phyloP scores from a whole-genome alignment of 129 eudicot species.

The Ambrosia trifida region DNA sequence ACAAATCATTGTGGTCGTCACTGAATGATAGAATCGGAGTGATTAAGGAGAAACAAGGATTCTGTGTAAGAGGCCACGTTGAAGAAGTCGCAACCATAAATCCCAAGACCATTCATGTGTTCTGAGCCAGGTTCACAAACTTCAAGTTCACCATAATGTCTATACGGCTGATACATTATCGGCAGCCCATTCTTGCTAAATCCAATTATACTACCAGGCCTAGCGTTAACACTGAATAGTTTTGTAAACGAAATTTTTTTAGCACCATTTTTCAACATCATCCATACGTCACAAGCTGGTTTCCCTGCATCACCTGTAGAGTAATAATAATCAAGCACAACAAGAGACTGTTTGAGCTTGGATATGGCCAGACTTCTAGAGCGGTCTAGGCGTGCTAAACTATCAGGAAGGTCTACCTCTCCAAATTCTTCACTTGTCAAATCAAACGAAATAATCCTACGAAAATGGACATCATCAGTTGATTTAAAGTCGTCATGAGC shows the following conservation, averaged over 20 bases:
- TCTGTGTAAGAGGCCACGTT: not conserved
- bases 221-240: not conserved
- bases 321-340: not conserved
- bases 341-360: not conserved
- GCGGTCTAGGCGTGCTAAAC: not conserved
- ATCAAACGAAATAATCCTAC: not conserved
- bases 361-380: not conserved
- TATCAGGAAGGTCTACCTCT: not conserved
- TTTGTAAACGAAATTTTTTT: not conserved
- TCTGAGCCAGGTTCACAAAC: not conserved
- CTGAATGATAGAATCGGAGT: not conserved
- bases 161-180: not conserved
- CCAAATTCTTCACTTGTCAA: constrained; percentile 7
- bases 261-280: not conserved
- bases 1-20: no score
- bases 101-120: not conserved
- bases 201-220: not conserved
- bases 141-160: not conserved
- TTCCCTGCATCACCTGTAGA: no score
- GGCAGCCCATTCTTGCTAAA: not conserved
- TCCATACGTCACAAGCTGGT: not conserved
- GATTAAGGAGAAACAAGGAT: not conserved
- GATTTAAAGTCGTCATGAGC: not conserved
- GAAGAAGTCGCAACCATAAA: not conserved
- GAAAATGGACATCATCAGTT: not conserved